Percentiles rank a stretch among this genome's conserved stretches.
Conservation (phyloP, 208 protist genomes). For the Trypanosoma avium region DNA sequence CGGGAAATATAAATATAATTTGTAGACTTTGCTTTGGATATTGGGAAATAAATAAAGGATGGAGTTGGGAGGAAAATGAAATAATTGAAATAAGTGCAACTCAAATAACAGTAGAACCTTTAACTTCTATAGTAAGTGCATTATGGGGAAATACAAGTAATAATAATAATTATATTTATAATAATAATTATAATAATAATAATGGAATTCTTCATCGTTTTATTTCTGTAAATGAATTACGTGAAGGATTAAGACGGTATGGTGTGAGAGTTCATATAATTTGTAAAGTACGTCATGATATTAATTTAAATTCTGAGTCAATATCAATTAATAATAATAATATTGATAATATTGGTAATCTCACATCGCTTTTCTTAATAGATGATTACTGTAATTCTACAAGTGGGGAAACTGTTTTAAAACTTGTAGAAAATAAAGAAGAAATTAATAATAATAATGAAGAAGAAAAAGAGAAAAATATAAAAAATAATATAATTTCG, state of each 20-base stretch:
- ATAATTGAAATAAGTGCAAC: slow-evolving; percentile 7
- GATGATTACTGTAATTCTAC: slow-evolving; percentile 7
- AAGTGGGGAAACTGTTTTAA: slow-evolving; percentile 1
- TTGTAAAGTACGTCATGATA: background rate
- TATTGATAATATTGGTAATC: no score
- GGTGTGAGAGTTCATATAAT: background rate
- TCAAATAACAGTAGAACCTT: slow-evolving; percentile 3
- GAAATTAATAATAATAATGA: background rate
- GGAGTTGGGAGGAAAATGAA: slow-evolving; percentile 6
- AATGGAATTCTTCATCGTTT: background rate
- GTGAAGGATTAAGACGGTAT: background rate
- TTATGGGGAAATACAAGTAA: background rate
- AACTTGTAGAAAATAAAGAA: background rate
- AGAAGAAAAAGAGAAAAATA: no score
- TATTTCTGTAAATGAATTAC: slow-evolving; percentile 6
- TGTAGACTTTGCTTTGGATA: slow-evolving; percentile 3
- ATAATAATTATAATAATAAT: background rate
- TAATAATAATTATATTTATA: background rate
- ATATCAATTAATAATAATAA: no score
- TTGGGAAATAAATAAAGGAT: background rate
- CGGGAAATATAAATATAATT: slow-evolving; percentile 6
- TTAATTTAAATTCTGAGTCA: background rate
- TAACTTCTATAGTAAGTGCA: slow-evolving; percentile 1
- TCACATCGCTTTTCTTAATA: background rate
- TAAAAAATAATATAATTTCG: no score